phyloP scores from a whole-genome alignment of 2,329 filamentous ascomycete species.

The Fusarium sp. region DNA sequence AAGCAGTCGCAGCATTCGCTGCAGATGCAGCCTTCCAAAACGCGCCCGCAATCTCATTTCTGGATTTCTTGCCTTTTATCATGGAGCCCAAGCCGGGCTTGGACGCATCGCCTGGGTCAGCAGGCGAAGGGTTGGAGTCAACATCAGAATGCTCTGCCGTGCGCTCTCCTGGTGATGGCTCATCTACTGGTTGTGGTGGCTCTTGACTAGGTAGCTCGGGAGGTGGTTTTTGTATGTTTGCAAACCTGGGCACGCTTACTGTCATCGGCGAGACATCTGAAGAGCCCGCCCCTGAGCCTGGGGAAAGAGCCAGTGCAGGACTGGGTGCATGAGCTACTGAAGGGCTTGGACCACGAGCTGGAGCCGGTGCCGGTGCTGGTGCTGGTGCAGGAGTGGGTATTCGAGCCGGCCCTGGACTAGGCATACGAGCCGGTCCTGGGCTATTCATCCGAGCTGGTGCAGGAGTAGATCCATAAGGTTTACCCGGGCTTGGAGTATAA shows the following conservation, averaged over 20 bases:
- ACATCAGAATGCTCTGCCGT: conserved; percentile 39
- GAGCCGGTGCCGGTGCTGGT: not conserved
- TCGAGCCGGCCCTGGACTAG: too few species aligned
- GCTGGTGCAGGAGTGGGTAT: conserved; percentile 4
- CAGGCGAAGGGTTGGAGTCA: conserved; percentile 15
- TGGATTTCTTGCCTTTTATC: conserved; percentile 84
- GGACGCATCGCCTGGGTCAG: conserved; percentile 28
- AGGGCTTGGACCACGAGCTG: conserved; percentile 13
- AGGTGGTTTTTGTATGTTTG: conserved; percentile 30
- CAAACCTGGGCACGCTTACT: conserved; percentile 40
- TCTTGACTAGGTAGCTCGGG: conserved; percentile 39
- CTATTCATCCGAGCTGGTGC: too few species aligned
- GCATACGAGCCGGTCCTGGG: too few species aligned
- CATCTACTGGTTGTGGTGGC: conserved; percentile 16
- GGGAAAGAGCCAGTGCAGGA: conserved; percentile 14
- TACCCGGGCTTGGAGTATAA: conserved; percentile 3
- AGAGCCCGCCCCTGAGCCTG: conserved; percentile 35
- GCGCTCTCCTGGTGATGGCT: conserved; percentile 23
- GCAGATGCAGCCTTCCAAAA: conserved; percentile 79
- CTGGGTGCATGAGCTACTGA: conserved; percentile 11
- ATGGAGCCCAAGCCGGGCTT: conserved; percentile 77
- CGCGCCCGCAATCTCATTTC: conserved; percentile 77
- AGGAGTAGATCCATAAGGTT: conserved; percentile 1
- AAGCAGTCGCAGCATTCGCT: conserved; percentile 66
- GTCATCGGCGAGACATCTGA: conserved; percentile 44